Percentiles rank a stretch among this genome's conserved stretches.
phyloP scores from a whole-genome alignment of 768 basidiomycete genomes.

The Phylloporus sp. region DNA sequence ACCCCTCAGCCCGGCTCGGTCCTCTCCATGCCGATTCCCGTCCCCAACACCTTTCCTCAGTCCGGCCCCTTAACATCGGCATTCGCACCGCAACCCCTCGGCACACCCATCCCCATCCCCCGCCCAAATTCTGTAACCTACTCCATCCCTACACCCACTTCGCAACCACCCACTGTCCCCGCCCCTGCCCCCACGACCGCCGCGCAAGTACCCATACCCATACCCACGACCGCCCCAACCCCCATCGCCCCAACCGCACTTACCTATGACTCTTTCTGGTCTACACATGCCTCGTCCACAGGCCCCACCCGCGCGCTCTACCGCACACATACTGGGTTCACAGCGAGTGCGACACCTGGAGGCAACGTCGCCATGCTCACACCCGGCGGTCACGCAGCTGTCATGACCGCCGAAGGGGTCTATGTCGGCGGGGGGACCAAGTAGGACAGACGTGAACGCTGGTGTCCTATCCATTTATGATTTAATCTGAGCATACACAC shows the following conservation, averaged over 20 bases:
- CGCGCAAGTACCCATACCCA: neutral
- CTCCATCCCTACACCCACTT: neutral
- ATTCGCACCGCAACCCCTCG: neutral
- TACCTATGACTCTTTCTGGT: constrained; percentile 64
- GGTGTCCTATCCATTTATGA: constrained; percentile 13
- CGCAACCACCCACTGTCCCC: neutral
- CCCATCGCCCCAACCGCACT: constrained; percentile 29
- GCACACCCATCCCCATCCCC: neutral
- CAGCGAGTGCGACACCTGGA: constrained; percentile 19
- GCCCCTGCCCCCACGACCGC: neutral
- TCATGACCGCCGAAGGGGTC: constrained; percentile 31
- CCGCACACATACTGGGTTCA: constrained; percentile 27
- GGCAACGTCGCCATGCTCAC: constrained; percentile 32
- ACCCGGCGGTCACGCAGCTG: constrained; percentile 27
- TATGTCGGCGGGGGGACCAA: constrained; percentile 25
- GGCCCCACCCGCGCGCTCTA: constrained; percentile 27
- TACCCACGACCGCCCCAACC: neutral
- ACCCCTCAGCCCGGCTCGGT: neutral
- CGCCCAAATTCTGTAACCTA: too few species aligned
- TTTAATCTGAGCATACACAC: constrained; percentile 24
- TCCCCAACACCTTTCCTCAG: constrained; percentile 2
- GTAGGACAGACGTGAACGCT: neutral
- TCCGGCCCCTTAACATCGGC: neutral
- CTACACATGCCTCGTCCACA: constrained; percentile 39
- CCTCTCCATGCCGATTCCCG: neutral